phyloP scores from a whole-genome alignment of 2,329 filamentous ascomycete genomes.

The Aureobasidium sp. region DNA sequence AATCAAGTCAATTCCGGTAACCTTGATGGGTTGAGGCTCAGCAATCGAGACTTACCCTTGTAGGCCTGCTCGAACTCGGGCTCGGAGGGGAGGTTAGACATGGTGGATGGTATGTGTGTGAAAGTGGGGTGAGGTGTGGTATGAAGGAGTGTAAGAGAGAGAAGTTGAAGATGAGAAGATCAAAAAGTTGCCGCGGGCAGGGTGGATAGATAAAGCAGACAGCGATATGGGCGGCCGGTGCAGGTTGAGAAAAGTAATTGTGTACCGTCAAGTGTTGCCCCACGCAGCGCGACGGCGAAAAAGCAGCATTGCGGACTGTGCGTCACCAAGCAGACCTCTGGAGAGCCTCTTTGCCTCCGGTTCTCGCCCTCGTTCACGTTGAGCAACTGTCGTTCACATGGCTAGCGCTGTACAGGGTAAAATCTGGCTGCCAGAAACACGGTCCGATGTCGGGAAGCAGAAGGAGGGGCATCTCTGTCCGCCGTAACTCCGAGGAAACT shows the following conservation, averaged over 20 bases:
- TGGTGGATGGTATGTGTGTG: slow-evolving; percentile 11
- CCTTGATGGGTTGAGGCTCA: slow-evolving; percentile 1
- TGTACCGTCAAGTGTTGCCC: slow-evolving; percentile 6
- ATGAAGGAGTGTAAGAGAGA: slow-evolving; percentile 1
- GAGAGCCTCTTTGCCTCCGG: not conserved
- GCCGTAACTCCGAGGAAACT: slow-evolving; percentile 8
- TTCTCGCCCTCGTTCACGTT: slow-evolving; percentile 5
- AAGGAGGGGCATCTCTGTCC: slow-evolving; percentile 1
- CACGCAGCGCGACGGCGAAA: slow-evolving; percentile 13
- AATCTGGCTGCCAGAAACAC: not conserved
- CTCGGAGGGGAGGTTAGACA: slow-evolving; percentile 73
- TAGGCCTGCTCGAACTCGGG: slow-evolving; percentile 99
- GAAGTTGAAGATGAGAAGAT: not conserved
- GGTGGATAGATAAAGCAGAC: slow-evolving; percentile 8
- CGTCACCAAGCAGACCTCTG: not conserved
- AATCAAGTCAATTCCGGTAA: not conserved
- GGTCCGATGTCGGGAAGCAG: not conserved
- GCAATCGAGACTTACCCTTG: slow-evolving; percentile 59
- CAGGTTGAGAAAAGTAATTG: slow-evolving; percentile 16
- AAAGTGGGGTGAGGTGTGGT: not conserved
- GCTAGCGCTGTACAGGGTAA: slow-evolving; percentile 8
- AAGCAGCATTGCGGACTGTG: not conserved
- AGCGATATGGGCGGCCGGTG: not conserved
- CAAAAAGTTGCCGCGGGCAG: not conserved
- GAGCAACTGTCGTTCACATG: slow-evolving; percentile 15